A percentile compares a stretch with the other conserved stretches of the same genome.
These are phyloP conservation scores for Tolypocladium ovalisporum DNA, from an alignment of 2,329 filamentous ascomycete genomes.

Conservation along the genomic window DNA sequence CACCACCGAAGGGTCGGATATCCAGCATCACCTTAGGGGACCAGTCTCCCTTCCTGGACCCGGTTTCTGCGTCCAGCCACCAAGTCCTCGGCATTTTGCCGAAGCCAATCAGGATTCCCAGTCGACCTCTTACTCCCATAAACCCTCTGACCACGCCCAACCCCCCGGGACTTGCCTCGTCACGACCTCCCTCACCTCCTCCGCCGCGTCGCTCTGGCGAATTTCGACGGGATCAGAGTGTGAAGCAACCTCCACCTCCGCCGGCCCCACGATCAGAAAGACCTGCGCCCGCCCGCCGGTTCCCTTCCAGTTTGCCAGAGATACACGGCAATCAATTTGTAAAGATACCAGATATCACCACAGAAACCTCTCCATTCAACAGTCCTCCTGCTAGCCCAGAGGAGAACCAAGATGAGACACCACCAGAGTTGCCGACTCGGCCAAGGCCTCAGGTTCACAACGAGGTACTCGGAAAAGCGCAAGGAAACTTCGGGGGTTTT, in stretches of 20 bases:
- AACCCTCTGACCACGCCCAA: constrained; percentile 20
- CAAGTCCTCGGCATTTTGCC: constrained; percentile 29
- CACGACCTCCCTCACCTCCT: constrained; percentile 50
- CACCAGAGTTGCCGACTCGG: constrained; percentile 36
- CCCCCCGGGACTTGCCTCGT: constrained; percentile 36
- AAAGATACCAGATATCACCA: constrained; percentile 11
- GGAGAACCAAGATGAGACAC: constrained; percentile 31
- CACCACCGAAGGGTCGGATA: constrained; percentile 45
- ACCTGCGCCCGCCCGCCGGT: constrained; percentile 22
- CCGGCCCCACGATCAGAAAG: constrained; percentile 75
- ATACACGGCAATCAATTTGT: constrained; percentile 3
- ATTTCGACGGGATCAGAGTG: constrained; percentile 37
- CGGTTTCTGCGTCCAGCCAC: constrained; percentile 30
- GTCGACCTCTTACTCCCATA: constrained; percentile 41
- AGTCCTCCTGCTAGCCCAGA: constrained; percentile 71
- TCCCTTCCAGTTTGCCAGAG: constrained; percentile 7
- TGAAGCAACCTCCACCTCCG: constrained; percentile 45
- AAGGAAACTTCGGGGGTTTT: constrained; percentile 18
- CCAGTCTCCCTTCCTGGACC: constrained; percentile 34
- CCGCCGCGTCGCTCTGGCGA: constrained; percentile 54
- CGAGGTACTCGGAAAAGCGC: constrained; percentile 10
- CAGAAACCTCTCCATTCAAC: constrained; percentile 65
- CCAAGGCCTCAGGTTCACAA: constrained; percentile 32
- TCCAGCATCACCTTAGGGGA: constrained; percentile 25
- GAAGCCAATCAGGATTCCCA: constrained; percentile 42